Base-by-base conservation (phyloP, 2,329 filamentous ascomycete genomes). In the Daldinia sp. region DNA sequence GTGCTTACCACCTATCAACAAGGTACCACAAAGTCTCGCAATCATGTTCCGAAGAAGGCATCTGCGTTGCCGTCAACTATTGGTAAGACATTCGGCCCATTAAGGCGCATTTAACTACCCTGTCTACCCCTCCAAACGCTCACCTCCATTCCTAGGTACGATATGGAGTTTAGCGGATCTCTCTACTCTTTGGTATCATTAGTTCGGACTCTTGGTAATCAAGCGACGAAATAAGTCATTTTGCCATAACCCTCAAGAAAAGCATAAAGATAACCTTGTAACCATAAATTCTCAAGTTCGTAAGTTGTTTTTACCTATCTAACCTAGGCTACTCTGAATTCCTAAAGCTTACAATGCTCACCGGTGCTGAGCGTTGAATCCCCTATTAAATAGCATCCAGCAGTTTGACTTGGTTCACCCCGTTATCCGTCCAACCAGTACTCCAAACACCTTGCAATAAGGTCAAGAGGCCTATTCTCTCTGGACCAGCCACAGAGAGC, bases 1-100 rank as follows among this genome's bases (percentile, higher is more conserved):
- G 50, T 30, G 15, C 15, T 53, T 35, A 50, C 50, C 39, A 34
- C 30, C 34, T 21, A 34, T 15, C 5, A 27, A 37, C 5, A 43
- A 75, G 86, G 86, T 92, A 91, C 73, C 92, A 95, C 74, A 93
- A 94, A 74, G 92, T 95, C 3, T 87, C 85, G 5, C 92, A 95
- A 73, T 87, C 84, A 1, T 88, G 86, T 67, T 82, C 82, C 0
- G 79, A 85, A 0, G 90, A 93, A 65, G 89, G 88, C 0, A 86
- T 94, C 29, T 92, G 91, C 39, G 87, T 90, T 57, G 90, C 92
- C 1, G 87, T 93, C 34, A 95, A 95, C 71, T 94, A 94, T 75
- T 95, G 92, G 90, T 90, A 76, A 72, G 79, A 70, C 10, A 54
- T 30, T 48, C 39, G 25, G 15, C 19, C n/a, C 13, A 6, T 15